phyloP scores from a whole-genome alignment of 1,284 basidiomycete species.

The Moesziomyces sp. region DNA sequence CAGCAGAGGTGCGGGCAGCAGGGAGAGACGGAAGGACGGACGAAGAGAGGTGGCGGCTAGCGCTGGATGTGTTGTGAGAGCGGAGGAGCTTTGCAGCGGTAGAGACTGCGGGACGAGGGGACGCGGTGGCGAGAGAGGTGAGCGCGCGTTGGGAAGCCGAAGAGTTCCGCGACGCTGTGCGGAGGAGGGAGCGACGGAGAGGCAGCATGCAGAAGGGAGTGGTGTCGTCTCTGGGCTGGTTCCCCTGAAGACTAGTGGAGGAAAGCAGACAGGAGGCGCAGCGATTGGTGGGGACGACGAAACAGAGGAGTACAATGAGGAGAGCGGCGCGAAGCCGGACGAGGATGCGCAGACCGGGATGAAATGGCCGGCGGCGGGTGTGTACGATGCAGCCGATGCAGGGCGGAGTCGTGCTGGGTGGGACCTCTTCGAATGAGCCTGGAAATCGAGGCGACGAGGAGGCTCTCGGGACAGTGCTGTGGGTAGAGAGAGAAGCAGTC shows the following conservation, averaged over 20 bases:
- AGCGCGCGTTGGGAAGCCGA: constrained; percentile 15
- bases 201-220: constrained; percentile 41
- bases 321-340: constrained; percentile 8
- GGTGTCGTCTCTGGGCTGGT: constrained; percentile 25
- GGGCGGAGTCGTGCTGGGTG: not conserved
- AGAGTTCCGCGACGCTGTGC: constrained; percentile 30
- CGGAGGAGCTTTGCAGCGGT: constrained; percentile 1
- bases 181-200: constrained; percentile 33
- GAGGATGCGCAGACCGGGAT: not conserved
- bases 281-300: constrained; percentile 19
- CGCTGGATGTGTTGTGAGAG: constrained; percentile 2
- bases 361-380: not conserved
- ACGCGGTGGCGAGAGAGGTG: constrained; percentile 1
- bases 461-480: not conserved
- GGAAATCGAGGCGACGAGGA: too few species aligned
- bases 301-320: constrained; percentile 17
- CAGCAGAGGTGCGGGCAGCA: not conserved
- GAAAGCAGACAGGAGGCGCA: constrained; percentile 27
- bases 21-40: constrained; percentile 4
- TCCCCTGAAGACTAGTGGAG: constrained; percentile 28
- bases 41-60: constrained; percentile 15
- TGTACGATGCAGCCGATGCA: too few species aligned
- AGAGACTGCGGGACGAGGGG: constrained; percentile 4
- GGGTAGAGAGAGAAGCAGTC: not conserved
- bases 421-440: not conserved